Percentiles rank a stretch among this genome's conserved stretches.
Evolutionary conservation across 768 basidiomycete species (phyloP).

Genomic region (Lactifluus subvellereus): DNA sequence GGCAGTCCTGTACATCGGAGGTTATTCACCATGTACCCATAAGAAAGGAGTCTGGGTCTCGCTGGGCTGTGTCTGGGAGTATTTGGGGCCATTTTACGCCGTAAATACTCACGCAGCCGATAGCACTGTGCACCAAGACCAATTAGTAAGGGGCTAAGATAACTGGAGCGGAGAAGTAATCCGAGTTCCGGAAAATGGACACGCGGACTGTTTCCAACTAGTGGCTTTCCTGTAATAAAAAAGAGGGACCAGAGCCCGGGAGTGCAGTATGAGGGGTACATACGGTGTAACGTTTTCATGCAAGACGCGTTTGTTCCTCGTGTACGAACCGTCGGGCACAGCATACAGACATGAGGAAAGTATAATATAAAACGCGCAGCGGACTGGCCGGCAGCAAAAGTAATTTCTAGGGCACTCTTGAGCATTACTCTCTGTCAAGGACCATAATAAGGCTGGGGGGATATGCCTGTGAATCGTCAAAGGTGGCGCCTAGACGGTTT

Average conservation of each 20-base stretch:
- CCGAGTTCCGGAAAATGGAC: background rate
- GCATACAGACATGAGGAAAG: conserved; percentile 5
- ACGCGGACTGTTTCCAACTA: background rate
- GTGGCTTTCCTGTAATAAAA: background rate
- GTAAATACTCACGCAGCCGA: background rate
- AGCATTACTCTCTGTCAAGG: background rate
- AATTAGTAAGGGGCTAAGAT: background rate
- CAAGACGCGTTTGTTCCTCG: background rate
- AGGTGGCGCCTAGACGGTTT: background rate
- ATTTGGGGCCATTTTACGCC: background rate
- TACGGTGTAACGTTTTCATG: background rate
- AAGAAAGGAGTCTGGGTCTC: background rate
- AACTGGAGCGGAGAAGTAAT: background rate
- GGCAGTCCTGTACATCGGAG: background rate
- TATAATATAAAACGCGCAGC: background rate
- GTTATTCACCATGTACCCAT: background rate
- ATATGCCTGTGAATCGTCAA: background rate
- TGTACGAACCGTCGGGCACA: background rate
- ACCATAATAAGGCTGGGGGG: background rate
- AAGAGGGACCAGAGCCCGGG: background rate
- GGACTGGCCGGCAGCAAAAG: background rate
- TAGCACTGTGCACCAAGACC: background rate
- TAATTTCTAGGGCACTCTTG: background rate
- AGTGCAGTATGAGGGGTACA: background rate
- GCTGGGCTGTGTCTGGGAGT: no score